Conservation (phyloP, 495 filamentous ascomycete species). For the Xylaria flabelliformis region DNA sequence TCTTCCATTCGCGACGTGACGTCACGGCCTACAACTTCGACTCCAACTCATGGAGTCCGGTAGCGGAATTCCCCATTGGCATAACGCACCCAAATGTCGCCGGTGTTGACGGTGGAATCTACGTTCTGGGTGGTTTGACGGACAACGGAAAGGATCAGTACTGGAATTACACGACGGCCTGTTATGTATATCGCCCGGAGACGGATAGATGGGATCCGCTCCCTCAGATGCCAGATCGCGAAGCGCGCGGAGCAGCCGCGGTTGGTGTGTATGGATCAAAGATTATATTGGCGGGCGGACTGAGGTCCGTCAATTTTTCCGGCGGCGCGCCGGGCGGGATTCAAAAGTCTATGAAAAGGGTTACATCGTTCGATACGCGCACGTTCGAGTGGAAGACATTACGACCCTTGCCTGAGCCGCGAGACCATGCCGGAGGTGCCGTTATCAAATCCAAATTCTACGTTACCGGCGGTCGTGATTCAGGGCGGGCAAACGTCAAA, state of each 20-base stretch:
- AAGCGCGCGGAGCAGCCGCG: conserved; percentile 36
- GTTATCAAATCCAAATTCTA: conserved; percentile 44
- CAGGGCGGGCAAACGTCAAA: conserved; percentile 36
- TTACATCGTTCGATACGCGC: conserved; percentile 44
- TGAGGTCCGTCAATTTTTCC: conserved; percentile 23
- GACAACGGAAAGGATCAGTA: neutral
- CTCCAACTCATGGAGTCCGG: conserved; percentile 38
- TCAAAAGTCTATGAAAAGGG: conserved; percentile 33
- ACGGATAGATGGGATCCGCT: neutral
- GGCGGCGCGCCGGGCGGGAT: neutral
- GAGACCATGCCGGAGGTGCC: conserved; percentile 46
- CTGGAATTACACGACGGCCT: neutral
- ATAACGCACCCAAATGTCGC: conserved; percentile 48
- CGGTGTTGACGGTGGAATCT: conserved; percentile 8
- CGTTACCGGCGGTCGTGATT: conserved; percentile 46
- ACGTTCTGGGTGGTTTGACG: conserved; percentile 4
- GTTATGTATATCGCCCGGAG: neutral
- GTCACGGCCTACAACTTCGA: conserved; percentile 27
- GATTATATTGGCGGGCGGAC: conserved; percentile 39
- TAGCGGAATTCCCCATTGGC: conserved; percentile 35
- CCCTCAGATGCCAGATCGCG: conserved; percentile 10
- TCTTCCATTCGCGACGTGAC: neutral
- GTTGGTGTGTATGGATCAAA: conserved; percentile 33
- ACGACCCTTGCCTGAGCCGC: conserved; percentile 43
- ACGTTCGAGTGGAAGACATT: conserved; percentile 39